Percentiles rank a stretch among this genome's conserved stretches.
Evolutionary conservation across 2,329 filamentous ascomycete genomes (phyloP).

Genomic region (Periconia sp.): DNA sequence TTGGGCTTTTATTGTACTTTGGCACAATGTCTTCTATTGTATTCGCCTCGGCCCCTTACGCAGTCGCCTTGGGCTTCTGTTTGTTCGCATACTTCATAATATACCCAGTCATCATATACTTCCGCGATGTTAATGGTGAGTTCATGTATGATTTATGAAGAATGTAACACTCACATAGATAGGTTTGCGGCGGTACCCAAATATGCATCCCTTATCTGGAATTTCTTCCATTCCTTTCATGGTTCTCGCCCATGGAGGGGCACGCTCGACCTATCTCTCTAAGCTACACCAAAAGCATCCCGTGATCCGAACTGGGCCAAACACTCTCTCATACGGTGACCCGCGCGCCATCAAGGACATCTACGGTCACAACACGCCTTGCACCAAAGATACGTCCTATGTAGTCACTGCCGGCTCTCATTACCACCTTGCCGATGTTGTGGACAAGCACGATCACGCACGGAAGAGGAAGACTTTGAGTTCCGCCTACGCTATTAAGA

Average conservation of each 20-base stretch:
- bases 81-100: slow-evolving; percentile 47
- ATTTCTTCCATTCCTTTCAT: slow-evolving; percentile 57
- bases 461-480: slow-evolving; percentile 59
- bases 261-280: slow-evolving; percentile 51
- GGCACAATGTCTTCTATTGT: slow-evolving; percentile 21
- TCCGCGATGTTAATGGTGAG: slow-evolving; percentile 53
- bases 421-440: slow-evolving; percentile 59
- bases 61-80: slow-evolving; percentile 26
- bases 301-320: slow-evolving; percentile 45
- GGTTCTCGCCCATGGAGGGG: slow-evolving; percentile 51
- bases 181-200: slow-evolving; percentile 57
- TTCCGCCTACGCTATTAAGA: slow-evolving; percentile 60
- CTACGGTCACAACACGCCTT: slow-evolving; percentile 59
- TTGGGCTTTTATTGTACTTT: slow-evolving; percentile 5
- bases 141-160: not conserved
- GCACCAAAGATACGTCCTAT: slow-evolving; percentile 59
- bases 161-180: slow-evolving; percentile 6
- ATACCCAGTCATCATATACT: slow-evolving; percentile 51
- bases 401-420: slow-evolving; percentile 54
- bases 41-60: slow-evolving; percentile 27
- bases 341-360: slow-evolving; percentile 55
- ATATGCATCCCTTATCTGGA: slow-evolving; percentile 54
- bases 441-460: slow-evolving; percentile 59
- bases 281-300: slow-evolving; percentile 57
- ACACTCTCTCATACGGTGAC: slow-evolving; percentile 39